A percentile compares a stretch with the other conserved stretches of the same genome.
Conservation (phyloP, 2,329 filamentous ascomycete species). For the Neonectria faginata region DNA sequence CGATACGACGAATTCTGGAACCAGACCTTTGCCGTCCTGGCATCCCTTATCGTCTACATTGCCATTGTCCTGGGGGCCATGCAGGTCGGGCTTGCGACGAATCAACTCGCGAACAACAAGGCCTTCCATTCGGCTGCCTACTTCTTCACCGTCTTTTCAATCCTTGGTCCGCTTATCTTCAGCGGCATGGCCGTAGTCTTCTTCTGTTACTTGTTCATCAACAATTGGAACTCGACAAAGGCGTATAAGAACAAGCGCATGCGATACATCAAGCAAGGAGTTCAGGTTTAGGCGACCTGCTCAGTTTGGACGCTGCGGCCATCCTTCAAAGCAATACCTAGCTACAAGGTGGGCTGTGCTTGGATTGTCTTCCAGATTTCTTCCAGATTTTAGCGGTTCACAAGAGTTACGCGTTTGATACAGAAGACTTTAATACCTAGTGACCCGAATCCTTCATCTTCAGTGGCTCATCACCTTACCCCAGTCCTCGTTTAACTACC, state of each 20-base stretch:
- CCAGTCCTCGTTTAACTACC: too few relatives aligned
- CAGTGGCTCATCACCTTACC: too few relatives aligned
- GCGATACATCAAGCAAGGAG: background rate
- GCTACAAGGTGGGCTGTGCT: too few relatives aligned
- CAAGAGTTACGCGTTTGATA: too few relatives aligned
- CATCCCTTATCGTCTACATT: constrained; percentile 1
- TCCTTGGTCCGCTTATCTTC: background rate
- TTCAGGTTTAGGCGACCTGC: background rate
- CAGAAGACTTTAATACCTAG: too few relatives aligned
- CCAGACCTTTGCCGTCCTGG: constrained; percentile 1
- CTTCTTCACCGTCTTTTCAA: background rate
- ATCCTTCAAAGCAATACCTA: too few relatives aligned
- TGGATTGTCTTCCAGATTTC: too few relatives aligned
- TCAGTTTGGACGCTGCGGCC: too few relatives aligned
- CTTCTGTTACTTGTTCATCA: background rate
- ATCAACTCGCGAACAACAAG: background rate
- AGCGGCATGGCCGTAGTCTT: background rate
- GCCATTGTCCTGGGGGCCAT: constrained; percentile 12
- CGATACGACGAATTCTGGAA: constrained; percentile 7
- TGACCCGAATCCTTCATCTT: too few relatives aligned
- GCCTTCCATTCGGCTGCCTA: background rate
- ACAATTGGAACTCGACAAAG: background rate
- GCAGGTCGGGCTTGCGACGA: constrained; percentile 13
- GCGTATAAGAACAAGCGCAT: background rate
- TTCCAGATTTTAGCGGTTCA: too few relatives aligned